phyloP scores from a whole-genome alignment of 2,329 filamentous ascomycete species.

The Penicillium sp. region DNA sequence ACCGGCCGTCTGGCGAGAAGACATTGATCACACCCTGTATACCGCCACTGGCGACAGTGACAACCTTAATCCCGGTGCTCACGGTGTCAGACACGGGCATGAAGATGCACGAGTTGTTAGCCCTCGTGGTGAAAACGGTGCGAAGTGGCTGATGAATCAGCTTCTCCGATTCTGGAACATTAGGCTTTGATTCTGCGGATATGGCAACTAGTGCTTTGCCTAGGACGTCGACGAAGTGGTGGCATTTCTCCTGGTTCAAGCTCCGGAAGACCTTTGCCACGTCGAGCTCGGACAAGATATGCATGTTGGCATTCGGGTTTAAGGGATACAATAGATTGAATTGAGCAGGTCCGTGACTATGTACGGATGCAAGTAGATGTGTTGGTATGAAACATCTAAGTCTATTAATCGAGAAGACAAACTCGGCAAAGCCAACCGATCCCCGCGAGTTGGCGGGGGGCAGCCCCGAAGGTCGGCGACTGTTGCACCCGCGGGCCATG shows the following conservation, averaged over 20 bases:
- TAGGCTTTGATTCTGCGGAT: slow-evolving; percentile 28
- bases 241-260: slow-evolving; percentile 33
- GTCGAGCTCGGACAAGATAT: slow-evolving; percentile 34
- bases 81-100: slow-evolving; percentile 67
- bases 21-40: slow-evolving; percentile 69
- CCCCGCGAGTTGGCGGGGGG: slow-evolving; percentile 1
- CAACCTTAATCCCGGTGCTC: slow-evolving; percentile 69
- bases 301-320: slow-evolving; percentile 25
- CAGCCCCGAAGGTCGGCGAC: background rate
- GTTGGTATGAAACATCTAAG: background rate
- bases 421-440: slow-evolving; percentile 2
- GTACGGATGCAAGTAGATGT: background rate
- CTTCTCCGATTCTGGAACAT: slow-evolving; percentile 22
- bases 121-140: slow-evolving; percentile 39
- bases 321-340: background rate
- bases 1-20: slow-evolving; percentile 60
- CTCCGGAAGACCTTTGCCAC: slow-evolving; percentile 34
- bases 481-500: background rate
- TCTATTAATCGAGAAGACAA: background rate
- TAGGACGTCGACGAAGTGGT: slow-evolving; percentile 36
- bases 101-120: slow-evolving; percentile 61
- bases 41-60: slow-evolving; percentile 51
- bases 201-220: slow-evolving; percentile 34
- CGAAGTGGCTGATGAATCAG: slow-evolving; percentile 46
- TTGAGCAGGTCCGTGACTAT: background rate